These are phyloP conservation scores for Metschnikowia kunwiensis DNA, from an alignment of 805 yeast species.

Conservation along the genomic window DNA sequence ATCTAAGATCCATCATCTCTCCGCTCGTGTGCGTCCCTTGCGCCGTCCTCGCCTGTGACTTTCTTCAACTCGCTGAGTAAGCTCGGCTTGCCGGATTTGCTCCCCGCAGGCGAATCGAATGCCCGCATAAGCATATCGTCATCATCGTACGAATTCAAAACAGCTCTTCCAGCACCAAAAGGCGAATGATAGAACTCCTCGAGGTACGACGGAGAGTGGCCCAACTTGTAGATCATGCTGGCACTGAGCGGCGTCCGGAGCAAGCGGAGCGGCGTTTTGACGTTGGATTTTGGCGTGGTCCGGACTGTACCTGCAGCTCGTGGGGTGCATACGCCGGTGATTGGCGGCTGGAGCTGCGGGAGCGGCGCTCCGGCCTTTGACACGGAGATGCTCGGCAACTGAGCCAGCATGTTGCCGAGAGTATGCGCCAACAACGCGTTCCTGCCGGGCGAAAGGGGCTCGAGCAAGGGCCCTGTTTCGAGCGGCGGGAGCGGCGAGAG, in stretches of 20 bases:
- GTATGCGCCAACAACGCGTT: conserved; percentile 13
- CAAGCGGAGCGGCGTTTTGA: conserved; percentile 35
- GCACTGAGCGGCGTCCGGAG: conserved; percentile 41
- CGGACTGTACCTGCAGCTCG: conserved; percentile 15
- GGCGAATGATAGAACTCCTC: conserved; percentile 64
- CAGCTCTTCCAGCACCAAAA: conserved; percentile 15
- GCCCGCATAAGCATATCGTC: conserved; percentile 45
- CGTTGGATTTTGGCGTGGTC: conserved; percentile 37
- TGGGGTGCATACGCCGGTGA: conserved; percentile 9
- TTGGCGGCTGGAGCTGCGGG: conserved; percentile 12
- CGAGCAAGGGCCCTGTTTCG: conserved; percentile 64
- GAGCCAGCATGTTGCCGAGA: conserved; percentile 10
- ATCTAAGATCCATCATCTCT: no score
- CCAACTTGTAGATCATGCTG: conserved; percentile 48
- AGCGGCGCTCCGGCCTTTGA: conserved; percentile 4
- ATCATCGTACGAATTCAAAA: conserved; percentile 41
- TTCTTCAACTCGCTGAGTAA: conserved; percentile 15
- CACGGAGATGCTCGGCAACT: conserved; percentile 13
- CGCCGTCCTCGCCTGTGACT: conserved; percentile 2
- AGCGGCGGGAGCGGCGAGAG: conserved; percentile 55
- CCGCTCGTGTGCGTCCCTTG: no score
- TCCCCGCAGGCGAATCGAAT: conserved; percentile 29
- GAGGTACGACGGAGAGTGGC: conserved; percentile 65
- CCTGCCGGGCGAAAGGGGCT: conserved; percentile 59
- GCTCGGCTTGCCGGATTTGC: conserved; percentile 4